Evolutionary conservation across 352 stramenopile species (phyloP).

Genomic region (Pythium sukuiense): DNA sequence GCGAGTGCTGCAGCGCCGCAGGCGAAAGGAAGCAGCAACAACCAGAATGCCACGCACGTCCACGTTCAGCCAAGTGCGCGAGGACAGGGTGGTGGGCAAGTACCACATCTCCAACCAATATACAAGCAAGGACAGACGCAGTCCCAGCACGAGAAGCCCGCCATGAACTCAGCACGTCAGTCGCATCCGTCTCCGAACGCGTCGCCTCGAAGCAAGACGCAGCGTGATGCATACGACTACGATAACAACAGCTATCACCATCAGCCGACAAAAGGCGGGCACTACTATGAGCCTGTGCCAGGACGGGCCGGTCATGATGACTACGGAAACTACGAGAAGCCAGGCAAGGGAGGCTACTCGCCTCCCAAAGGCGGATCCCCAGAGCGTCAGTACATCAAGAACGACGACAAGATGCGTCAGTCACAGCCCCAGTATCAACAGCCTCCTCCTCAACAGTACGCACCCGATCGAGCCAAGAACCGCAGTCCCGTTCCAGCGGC

Average conservation of each 20-base stretch:
- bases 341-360: conserved; percentile 8
- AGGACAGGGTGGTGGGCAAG: neutral
- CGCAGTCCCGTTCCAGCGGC: conserved; percentile 16
- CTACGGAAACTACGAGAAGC: conserved; percentile 24
- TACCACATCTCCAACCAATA: conserved; percentile 5
- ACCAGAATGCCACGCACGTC: conserved; percentile 19
- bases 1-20: neutral
- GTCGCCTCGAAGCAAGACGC: conserved; percentile 35
- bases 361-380: conserved; percentile 22
- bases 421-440: conserved; percentile 15
- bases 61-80: conserved; percentile 27
- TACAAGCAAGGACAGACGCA: conserved; percentile 15
- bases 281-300: conserved; percentile 30
- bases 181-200: conserved; percentile 25
- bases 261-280: neutral
- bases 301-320: conserved; percentile 40
- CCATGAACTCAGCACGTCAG: conserved; percentile 21
- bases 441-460: neutral
- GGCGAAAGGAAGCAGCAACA: conserved; percentile 3
- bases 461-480: conserved; percentile 19
- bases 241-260: conserved; percentile 37
- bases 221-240: conserved; percentile 34
- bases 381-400: conserved; percentile 17
- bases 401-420: conserved; percentile 6
- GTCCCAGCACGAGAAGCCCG: conserved; percentile 9